These are phyloP conservation scores for Emericellopsis cladophorae DNA, from an alignment of 2,329 filamentous ascomycete genomes.

Conservation along the genomic window DNA sequence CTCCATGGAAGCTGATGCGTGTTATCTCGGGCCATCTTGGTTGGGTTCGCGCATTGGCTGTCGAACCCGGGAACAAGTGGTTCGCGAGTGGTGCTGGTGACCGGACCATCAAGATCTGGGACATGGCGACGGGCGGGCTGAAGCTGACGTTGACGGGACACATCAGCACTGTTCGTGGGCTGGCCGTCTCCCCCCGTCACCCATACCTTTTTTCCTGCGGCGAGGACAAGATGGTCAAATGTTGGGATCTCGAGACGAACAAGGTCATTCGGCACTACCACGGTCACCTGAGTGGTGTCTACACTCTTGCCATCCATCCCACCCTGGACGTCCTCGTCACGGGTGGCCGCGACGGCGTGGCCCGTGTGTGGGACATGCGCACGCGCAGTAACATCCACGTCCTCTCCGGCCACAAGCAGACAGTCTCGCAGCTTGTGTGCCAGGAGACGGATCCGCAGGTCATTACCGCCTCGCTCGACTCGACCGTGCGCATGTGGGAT, in stretches of 20 bases:
- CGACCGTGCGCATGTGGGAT: slow-evolving; percentile 87
- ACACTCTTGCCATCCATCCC: slow-evolving; percentile 84
- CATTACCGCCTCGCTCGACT: slow-evolving; percentile 85
- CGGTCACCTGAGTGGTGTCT: slow-evolving; percentile 90
- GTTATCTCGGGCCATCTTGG: slow-evolving; percentile 94
- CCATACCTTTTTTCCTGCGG: slow-evolving; percentile 96
- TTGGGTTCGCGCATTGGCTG: slow-evolving; percentile 81
- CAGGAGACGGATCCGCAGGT: slow-evolving; percentile 96
- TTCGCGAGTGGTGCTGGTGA: slow-evolving; percentile 94
- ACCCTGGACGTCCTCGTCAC: slow-evolving; percentile 92
- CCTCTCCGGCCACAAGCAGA: slow-evolving; percentile 78
- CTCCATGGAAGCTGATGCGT: slow-evolving; percentile 96
- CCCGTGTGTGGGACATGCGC: slow-evolving; percentile 96
- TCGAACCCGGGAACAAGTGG: slow-evolving; percentile 95
- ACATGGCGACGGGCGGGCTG: slow-evolving; percentile 77
- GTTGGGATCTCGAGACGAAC: slow-evolving; percentile 99
- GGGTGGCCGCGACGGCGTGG: slow-evolving; percentile 86
- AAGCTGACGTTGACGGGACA: slow-evolving; percentile 83
- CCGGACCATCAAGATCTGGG: slow-evolving; percentile 97
- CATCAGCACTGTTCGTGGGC: slow-evolving; percentile 82
- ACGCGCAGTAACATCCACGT: slow-evolving; percentile 94
- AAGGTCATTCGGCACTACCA: slow-evolving; percentile 98
- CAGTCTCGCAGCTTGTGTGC: slow-evolving; percentile 78
- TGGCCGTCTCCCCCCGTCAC: slow-evolving; percentile 85
- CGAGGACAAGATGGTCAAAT: slow-evolving; percentile 99